A percentile compares a stretch with the other conserved stretches of the same genome.
These are phyloP conservation scores for Cladosporium sp. DNA, from an alignment of 2,329 filamentous ascomycete species.

Conservation along the genomic window DNA sequence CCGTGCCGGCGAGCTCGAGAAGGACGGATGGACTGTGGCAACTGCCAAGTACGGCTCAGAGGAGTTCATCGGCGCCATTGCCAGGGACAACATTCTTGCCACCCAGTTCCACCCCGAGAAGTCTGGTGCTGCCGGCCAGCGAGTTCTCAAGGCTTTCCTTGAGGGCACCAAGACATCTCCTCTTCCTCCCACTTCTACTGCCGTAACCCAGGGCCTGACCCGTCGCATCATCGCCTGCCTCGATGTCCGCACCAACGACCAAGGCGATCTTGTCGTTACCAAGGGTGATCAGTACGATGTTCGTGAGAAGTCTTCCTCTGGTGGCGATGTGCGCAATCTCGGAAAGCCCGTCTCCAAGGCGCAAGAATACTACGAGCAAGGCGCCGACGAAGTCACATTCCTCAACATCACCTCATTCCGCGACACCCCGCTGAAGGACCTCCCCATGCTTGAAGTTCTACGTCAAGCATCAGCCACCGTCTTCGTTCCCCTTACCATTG, in stretches of 20 bases:
- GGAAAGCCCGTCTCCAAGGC: conserved; percentile 97
- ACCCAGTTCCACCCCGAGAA: conserved; percentile 99
- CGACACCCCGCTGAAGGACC: conserved; percentile 86
- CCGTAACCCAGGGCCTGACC: conserved; percentile 66
- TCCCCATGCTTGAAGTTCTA: conserved; percentile 94
- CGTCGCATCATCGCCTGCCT: conserved; percentile 91
- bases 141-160: conserved; percentile 82
- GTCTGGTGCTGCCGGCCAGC: conserved; percentile 83
- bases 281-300: conserved; percentile 99
- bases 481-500: conserved; percentile 93
- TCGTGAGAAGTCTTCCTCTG: conserved; percentile 69
- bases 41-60: conserved; percentile 84
- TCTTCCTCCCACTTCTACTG: conserved; percentile 45
- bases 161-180: conserved; percentile 63
- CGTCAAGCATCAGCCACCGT: conserved; percentile 83
- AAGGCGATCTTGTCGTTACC: conserved; percentile 92
- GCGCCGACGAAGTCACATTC: conserved; percentile 95
- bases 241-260: conserved; percentile 91
- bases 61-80: conserved; percentile 87
- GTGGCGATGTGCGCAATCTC: conserved; percentile 75
- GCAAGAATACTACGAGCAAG: conserved; percentile 89
- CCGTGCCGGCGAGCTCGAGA: conserved; percentile 69
- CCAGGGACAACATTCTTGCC: conserved; percentile 79
- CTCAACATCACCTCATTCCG: conserved; percentile 98
- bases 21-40: conserved; percentile 86